Evolutionary conservation across 1,284 basidiomycete species (phyloP), one percentile per base, ranked within the genome.

Genomic region (Somion occarium): DNA sequence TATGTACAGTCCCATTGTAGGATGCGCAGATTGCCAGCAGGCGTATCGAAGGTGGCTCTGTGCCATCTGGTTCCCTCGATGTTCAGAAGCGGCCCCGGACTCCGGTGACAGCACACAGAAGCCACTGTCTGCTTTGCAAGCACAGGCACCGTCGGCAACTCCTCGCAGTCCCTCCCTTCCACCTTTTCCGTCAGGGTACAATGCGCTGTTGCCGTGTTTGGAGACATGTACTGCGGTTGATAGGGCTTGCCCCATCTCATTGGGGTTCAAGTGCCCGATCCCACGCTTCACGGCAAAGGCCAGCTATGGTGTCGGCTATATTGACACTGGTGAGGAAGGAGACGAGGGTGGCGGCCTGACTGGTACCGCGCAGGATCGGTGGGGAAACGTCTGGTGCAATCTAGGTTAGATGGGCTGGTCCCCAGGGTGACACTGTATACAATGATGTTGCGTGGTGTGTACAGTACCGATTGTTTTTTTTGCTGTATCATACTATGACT

Each of bases 341-440:
- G 68, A 65, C 46, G 55, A 75, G 49, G 72, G 75, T 0, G 61
- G 65, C 3, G 80, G 84, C 5, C 48, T 59, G 19, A 77, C 79
- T 0, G 85, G 84, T 1, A 64, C 56, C 15, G 71, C 78, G n/a
- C 76, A 80, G 60, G 88, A 92, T 67, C 63, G 62, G 44, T 91
- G 76, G 73, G 90, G 90, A n/a, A 88, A 88, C 61, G 76, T 88
- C 23, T 92, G 87, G 86, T 92, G 90, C 68, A 87, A 83, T 61
- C 65, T 46, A 26, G 62, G 61, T n/a, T 75, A 51, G 59, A 47
- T 52, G 30, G 15, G 7, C 30, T 34, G 15, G 30, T 34, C 30
- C 7, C 7, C 30, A 34, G 7, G 7, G 15, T 34, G 30, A 34
- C 30, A 34, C 7, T 34, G 30, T 34, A 15, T 34, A n/a, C n/a